Conservation (phyloP, 345 rosid species). For the Microthlaspi erraticum region DNA sequence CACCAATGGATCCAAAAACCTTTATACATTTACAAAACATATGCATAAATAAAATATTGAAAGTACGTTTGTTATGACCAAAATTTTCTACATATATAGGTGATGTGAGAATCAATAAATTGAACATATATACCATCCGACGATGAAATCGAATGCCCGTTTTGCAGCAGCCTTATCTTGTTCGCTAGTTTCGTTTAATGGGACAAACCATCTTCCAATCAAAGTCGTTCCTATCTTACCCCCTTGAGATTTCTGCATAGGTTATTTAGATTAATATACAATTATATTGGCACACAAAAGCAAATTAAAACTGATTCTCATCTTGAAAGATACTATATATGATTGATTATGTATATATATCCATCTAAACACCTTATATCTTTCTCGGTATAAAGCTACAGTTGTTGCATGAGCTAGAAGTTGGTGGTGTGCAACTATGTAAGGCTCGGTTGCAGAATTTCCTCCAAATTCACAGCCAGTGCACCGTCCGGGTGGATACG, state of each 20-base stretch:
- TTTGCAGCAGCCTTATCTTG: constrained; percentile 31
- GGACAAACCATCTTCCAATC: constrained; percentile 32
- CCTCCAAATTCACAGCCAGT: constrained; percentile 32
- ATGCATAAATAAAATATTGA: no score
- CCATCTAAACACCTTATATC: constrained; percentile 22
- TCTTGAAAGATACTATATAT: no score
- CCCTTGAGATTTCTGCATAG: constrained; percentile 25
- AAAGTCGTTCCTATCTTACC: constrained; percentile 33
- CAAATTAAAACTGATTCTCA: neutral
- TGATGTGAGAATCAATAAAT: neutral
- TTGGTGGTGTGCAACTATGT: constrained; percentile 44
- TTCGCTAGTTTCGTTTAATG: constrained; percentile 18
- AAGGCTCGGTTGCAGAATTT: constrained; percentile 53
- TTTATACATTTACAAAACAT: no score
- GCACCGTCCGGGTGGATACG: constrained; percentile 43
- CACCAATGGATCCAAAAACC: constrained; percentile 40
- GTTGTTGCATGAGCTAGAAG: constrained; percentile 52
- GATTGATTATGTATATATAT: no score
- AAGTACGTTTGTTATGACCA: neutral
- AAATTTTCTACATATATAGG: neutral
- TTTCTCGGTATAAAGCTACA: constrained; percentile 38
- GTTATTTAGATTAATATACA: neutral
- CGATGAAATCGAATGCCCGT: constrained; percentile 35
- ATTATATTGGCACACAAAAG: neutral
- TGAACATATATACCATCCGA: constrained; percentile 40